Percentiles rank a stretch among this genome's conserved stretches.
phyloP scores from a whole-genome alignment of 176 grass and related monocot species.

The Hordeum marinum region DNA sequence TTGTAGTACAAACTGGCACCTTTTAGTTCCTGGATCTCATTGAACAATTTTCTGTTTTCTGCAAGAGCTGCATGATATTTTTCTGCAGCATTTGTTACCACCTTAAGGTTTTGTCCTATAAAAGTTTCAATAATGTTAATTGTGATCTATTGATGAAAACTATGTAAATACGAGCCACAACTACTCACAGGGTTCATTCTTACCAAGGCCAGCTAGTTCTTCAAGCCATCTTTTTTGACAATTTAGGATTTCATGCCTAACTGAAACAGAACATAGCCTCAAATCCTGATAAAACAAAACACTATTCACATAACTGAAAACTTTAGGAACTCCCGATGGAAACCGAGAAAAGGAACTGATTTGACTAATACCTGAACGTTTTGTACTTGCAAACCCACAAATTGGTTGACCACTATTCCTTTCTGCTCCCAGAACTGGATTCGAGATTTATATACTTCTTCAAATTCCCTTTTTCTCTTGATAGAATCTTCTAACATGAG shows the following conservation, averaged over 20 bases:
- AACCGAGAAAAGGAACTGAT: not conserved
- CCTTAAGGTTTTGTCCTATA: conserved; percentile 43
- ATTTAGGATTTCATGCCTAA: conserved; percentile 46
- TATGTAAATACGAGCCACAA: conserved; percentile 6
- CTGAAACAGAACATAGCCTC: conserved; percentile 54
- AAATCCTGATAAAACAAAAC: conserved; percentile 59
- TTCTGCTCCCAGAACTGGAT: conserved; percentile 50
- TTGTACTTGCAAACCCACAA: conserved; percentile 45
- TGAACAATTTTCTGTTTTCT: conserved; percentile 83
- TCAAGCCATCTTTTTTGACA: conserved; percentile 57
- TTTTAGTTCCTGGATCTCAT: conserved; percentile 95
- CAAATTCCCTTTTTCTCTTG: conserved; percentile 44
- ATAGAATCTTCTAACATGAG: conserved; percentile 51
- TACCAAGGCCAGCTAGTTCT: conserved; percentile 62
- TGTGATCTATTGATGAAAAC: conserved; percentile 1
- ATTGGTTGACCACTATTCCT: conserved; percentile 24
- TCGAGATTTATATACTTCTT: conserved; percentile 42
- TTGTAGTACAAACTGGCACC: conserved; percentile 40
- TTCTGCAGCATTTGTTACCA: conserved; percentile 52
- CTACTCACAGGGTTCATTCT: not conserved
- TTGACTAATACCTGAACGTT: conserved; percentile 47
- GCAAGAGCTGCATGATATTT: conserved; percentile 68
- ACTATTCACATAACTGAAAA: conserved; percentile 16
- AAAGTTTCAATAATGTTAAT: conserved; percentile 26
- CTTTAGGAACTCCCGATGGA: conserved; percentile 3